These are phyloP conservation scores for Westerdykella ornata DNA, from an alignment of 2,329 filamentous ascomycete species.

Conservation along the genomic window DNA sequence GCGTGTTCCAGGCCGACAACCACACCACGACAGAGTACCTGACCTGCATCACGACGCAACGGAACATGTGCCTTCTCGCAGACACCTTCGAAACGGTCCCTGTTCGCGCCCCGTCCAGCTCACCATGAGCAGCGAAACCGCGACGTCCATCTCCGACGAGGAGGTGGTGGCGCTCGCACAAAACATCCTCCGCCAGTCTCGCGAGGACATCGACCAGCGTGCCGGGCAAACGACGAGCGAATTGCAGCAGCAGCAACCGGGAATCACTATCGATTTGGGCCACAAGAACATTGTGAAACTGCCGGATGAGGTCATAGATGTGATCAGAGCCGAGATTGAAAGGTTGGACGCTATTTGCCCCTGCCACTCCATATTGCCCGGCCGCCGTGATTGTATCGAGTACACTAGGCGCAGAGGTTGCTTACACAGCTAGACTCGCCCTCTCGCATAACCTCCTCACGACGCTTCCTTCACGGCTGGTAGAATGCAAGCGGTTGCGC, in stretches of 20 bases:
- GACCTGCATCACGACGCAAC: too few species aligned
- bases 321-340: slow-evolving; percentile 68
- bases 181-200: slow-evolving; percentile 60
- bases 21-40: too few species aligned
- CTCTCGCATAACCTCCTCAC: slow-evolving; percentile 73
- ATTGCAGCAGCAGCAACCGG: slow-evolving; percentile 55
- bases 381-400: neutral
- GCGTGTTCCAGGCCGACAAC: too few species aligned
- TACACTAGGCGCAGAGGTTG: slow-evolving; percentile 1
- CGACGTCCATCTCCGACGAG: slow-evolving; percentile 49
- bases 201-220: slow-evolving; percentile 54
- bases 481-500: slow-evolving; percentile 68
- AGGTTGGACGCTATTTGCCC: slow-evolving; percentile 44
- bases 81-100: too few species aligned
- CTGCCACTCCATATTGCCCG: neutral
- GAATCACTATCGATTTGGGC: slow-evolving; percentile 72
- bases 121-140: slow-evolving; percentile 36
- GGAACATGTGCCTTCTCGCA: too few species aligned
- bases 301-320: slow-evolving; percentile 66
- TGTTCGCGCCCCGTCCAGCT: neutral
- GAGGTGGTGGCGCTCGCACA: slow-evolving; percentile 61
- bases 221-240: slow-evolving; percentile 50
- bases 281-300: slow-evolving; percentile 65
- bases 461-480: slow-evolving; percentile 62
- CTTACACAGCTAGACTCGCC: slow-evolving; percentile 54